Base-by-base conservation (phyloP, 2,329 filamentous ascomycete genomes). In the Cyphellophora attinorum region DNA sequence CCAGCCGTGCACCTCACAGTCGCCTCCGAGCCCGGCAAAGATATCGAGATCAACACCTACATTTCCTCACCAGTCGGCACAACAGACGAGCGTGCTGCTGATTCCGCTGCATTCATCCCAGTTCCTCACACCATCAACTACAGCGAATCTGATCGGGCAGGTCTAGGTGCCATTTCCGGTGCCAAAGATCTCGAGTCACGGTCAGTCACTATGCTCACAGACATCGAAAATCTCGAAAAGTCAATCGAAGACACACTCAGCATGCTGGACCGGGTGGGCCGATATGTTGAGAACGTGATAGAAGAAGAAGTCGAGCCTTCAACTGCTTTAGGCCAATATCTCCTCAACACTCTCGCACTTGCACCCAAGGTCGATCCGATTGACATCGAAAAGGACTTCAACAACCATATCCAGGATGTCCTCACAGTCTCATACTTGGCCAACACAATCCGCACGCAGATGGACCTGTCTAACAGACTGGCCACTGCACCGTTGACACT, bases 371-470 rank as follows among this genome's bases (percentile, higher is more conserved):
- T 96, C 42, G 85, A 94, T 53, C 70, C 81, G 23, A 74, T 78
- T 42, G 82, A 93, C 59, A 88, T 98, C 56, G 91, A 98, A 72
- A 75, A 81, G 58, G 88, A 96, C 70, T 98, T 98, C 76, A 98
- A 98, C 77, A 94, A 93, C 71, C 91, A 98, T 68, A 86, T 98
- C 62, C 91, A 98, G 69, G 91, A 98, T 61, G 88, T 98, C 42
- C 79, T 98, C 48, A 88, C 96, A 61, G 88, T 98, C 52, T 93
- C 86, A 49, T 98, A 98, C 70, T 75, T 98, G 47, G 86, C 91
- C 60, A 98, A 96, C 73, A 95, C 86, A 48, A 94, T 96, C 65
- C 85, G 89, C 62, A 96, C 89, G 50, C 91, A 98, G 70, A 95
- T 98, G 68, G 91, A 96, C 56, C 78, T 98, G 40, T 93, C 88